Conservation (phyloP, 2,329 filamentous ascomycete genomes). For the Emmonsiellopsis sp. region DNA sequence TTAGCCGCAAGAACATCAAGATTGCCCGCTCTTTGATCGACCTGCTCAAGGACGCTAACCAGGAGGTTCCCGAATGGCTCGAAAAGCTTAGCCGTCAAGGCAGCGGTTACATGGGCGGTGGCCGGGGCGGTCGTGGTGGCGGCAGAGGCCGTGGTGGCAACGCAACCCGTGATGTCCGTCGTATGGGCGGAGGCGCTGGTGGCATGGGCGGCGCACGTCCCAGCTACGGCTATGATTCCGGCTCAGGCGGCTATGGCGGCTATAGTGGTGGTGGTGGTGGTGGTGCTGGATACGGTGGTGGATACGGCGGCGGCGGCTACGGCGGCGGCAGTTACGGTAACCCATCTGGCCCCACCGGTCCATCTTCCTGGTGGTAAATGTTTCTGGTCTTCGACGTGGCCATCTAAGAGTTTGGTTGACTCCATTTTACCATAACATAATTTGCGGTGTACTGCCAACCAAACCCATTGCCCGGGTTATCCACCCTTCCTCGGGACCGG, state of each 20-base stretch:
- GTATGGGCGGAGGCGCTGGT: conserved; percentile 37
- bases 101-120: conserved; percentile 61
- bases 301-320: conserved; percentile 15
- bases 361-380: conserved; percentile 44
- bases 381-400: conserved; percentile 32
- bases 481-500: conserved; percentile 23
- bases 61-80: conserved; percentile 87
- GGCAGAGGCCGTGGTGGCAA: conserved; percentile 54
- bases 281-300: no score
- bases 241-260: conserved; percentile 17
- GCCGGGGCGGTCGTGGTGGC: conserved; percentile 51
- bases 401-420: conserved; percentile 20
- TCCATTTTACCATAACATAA: conserved; percentile 17
- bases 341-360: conserved; percentile 40
- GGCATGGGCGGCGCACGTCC: conserved; percentile 23
- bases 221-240: background rate
- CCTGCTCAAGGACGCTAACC: conserved; percentile 97
- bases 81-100: conserved; percentile 96
- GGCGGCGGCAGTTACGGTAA: conserved; percentile 24
- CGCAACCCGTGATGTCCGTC: conserved; percentile 84
- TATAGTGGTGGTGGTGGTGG: conserved; percentile 18
- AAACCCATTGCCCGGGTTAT: conserved; percentile 1
- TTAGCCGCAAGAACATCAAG: conserved; percentile 93
- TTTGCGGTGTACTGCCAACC: background rate
- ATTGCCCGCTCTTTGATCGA: conserved; percentile 94